phyloP scores from a whole-genome alignment of 2,329 filamentous ascomycete species.

The Ophiostoma piceae region DNA sequence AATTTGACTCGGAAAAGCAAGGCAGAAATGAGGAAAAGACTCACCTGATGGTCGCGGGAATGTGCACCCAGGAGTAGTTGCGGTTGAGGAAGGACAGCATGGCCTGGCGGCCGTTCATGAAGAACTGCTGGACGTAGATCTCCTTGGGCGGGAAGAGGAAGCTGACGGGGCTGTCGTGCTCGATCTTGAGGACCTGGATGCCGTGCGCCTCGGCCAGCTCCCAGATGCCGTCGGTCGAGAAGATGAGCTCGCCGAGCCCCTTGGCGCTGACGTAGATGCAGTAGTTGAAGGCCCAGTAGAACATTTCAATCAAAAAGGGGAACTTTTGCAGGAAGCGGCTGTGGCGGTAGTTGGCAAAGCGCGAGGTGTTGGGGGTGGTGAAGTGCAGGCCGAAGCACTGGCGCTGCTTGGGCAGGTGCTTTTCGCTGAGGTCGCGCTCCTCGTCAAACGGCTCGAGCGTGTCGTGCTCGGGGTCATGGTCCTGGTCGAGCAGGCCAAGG shows the following conservation, averaged over 20 bases:
- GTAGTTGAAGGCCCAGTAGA: slow-evolving; percentile 14
- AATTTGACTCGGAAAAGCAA: no score
- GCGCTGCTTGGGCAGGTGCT: slow-evolving; percentile 1
- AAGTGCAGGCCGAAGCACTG: slow-evolving; percentile 3
- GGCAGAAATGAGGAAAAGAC: neutral
- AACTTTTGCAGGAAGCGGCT: slow-evolving; percentile 13
- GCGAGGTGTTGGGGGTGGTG: slow-evolving; percentile 7
- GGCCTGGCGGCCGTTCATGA: slow-evolving; percentile 8
- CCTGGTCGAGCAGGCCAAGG: slow-evolving; percentile 1
- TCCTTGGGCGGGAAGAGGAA: slow-evolving; percentile 4
- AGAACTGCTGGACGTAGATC: slow-evolving; percentile 6
- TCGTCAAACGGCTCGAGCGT: neutral
- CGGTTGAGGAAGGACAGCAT: slow-evolving; percentile 13
- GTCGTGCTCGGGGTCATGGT: neutral
- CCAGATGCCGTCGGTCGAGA: slow-evolving; percentile 12
- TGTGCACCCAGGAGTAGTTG: slow-evolving; percentile 13
- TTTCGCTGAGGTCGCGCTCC: neutral
- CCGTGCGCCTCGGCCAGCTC: slow-evolving; percentile 7
- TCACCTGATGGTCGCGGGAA: slow-evolving; percentile 10
- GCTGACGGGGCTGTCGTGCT: slow-evolving; percentile 9
- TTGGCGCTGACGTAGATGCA: slow-evolving; percentile 6
- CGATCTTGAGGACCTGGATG: neutral
- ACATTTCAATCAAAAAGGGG: slow-evolving; percentile 9
- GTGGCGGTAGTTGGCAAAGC: slow-evolving; percentile 5
- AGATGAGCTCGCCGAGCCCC: slow-evolving; percentile 8